Conservation (phyloP, 176 grass and related monocot species). For the Chrysopogon serrulatus region DNA sequence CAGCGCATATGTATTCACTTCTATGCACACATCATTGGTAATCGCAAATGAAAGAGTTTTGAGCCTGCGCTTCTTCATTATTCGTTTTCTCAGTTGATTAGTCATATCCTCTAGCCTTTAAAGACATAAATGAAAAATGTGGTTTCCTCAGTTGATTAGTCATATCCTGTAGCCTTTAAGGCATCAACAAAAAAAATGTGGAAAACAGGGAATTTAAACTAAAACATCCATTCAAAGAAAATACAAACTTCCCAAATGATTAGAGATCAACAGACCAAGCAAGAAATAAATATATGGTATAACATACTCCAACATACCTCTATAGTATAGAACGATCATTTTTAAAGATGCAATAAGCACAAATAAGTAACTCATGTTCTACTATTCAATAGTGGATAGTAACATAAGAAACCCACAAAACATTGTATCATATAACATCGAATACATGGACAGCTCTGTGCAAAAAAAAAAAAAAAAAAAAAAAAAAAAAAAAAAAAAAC, state of each 20-base stretch:
- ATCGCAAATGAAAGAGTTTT: slow-evolving; percentile 88
- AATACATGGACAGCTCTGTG: not conserved
- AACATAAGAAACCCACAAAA: not conserved
- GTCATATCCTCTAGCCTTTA: slow-evolving; percentile 84
- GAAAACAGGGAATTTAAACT: not conserved
- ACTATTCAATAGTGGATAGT: not conserved
- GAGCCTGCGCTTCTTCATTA: slow-evolving; percentile 87
- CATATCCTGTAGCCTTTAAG: slow-evolving; percentile 80
- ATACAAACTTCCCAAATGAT: not conserved
- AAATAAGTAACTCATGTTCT: not conserved
- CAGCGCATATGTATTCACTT: slow-evolving; percentile 91
- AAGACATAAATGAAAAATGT: slow-evolving; percentile 24
- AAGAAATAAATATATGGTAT: not conserved
- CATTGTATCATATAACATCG: not conserved
- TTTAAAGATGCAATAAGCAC: not conserved
- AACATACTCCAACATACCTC: not conserved
- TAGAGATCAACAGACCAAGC: not conserved
- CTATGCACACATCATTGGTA: slow-evolving; percentile 74
- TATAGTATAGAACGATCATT: not conserved
- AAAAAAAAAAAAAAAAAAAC: too few relatives aligned
- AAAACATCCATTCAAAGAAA: not conserved
- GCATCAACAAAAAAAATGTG: not conserved
- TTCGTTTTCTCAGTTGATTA: slow-evolving; percentile 83
- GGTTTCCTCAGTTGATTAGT: slow-evolving; percentile 74
- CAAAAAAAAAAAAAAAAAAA: too few relatives aligned